Percentiles rank a stretch among this genome's conserved stretches.
These are phyloP conservation scores for Penicillium malachiteum DNA, from an alignment of 495 filamentous ascomycete genomes.

Conservation along the genomic window DNA sequence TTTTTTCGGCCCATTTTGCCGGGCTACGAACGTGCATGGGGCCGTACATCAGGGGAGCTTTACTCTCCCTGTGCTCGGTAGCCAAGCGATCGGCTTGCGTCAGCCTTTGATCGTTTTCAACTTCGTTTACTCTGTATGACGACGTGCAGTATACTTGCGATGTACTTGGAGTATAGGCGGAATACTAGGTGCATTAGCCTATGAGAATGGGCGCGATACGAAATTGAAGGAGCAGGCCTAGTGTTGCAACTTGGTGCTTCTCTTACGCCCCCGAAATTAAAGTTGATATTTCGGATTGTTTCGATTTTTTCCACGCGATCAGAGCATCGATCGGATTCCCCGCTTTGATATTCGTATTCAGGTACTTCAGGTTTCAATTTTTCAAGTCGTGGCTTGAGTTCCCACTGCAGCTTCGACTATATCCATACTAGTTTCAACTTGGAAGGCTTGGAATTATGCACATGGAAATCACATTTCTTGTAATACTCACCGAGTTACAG, in stretches of 20 bases:
- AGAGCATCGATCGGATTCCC: constrained; percentile 19
- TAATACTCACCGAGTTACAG: too few species aligned
- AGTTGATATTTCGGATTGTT: constrained; percentile 11
- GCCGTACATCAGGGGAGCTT: neutral
- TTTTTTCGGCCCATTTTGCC: constrained; percentile 10
- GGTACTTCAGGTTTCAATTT: neutral
- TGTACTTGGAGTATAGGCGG: neutral
- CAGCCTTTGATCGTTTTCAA: constrained; percentile 5
- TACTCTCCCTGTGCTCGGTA: neutral
- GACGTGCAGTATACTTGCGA: constrained; percentile 11
- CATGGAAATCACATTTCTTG: too few species aligned
- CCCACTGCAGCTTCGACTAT: too few species aligned
- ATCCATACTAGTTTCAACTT: too few species aligned
- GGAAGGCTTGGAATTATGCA: too few species aligned
- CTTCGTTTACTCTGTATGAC: constrained; percentile 11
- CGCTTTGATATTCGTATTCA: constrained; percentile 12
- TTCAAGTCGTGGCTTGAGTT: too few species aligned
- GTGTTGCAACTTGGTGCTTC: neutral
- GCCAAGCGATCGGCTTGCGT: constrained; percentile 30
- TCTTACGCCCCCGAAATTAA: constrained; percentile 14
- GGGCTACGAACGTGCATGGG: constrained; percentile 1
- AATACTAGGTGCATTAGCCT: neutral
- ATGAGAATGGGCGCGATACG: constrained; percentile 3
- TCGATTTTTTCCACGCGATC: constrained; percentile 2
- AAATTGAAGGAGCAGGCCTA: constrained; percentile 4